phyloP scores from a whole-genome alignment of 129 eudicot genomes.

The Flaveria bidentis region DNA sequence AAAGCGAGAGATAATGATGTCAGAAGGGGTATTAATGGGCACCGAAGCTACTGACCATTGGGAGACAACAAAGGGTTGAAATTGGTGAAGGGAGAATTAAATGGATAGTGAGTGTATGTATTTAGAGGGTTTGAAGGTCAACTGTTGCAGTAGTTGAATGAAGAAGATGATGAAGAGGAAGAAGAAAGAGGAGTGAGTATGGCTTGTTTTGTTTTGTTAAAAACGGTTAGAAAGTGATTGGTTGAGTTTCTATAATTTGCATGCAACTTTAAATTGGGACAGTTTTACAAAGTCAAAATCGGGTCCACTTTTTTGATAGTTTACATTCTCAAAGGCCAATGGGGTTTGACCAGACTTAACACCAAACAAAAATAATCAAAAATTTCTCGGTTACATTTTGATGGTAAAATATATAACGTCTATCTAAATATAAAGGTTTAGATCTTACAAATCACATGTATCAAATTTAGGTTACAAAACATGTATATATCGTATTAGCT shows the following conservation, averaged over 20 bases:
- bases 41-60: conserved; percentile 36
- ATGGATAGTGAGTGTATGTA: conserved; percentile 14
- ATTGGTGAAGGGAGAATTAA: conserved; percentile 27
- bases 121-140: conserved; percentile 34
- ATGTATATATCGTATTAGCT: too few relatives aligned
- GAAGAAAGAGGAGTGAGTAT: conserved; percentile 29
- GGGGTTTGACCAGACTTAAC: not conserved
- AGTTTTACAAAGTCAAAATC: conserved; percentile 43
- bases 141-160: conserved; percentile 32
- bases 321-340: not conserved
- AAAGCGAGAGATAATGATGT: conserved; percentile 22
- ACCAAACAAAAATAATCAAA: too few relatives aligned
- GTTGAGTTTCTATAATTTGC: conserved; percentile 52
- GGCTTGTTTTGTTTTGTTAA: conserved; percentile 28
- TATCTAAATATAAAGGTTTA: too few relatives aligned
- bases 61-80: conserved; percentile 18
- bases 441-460: too few relatives aligned
- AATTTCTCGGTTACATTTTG: too few relatives aligned
- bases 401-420: too few relatives aligned
- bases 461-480: too few relatives aligned
- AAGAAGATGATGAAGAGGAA: conserved; percentile 4
- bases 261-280: conserved; percentile 28
- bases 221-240: conserved; percentile 42
- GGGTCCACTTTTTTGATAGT: conserved; percentile 39
- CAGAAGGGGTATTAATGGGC: conserved; percentile 29